These are phyloP conservation scores for Coemansia sp. DNA, from an alignment of 192 early-diverging fungal species.

Conservation along the genomic window DNA sequence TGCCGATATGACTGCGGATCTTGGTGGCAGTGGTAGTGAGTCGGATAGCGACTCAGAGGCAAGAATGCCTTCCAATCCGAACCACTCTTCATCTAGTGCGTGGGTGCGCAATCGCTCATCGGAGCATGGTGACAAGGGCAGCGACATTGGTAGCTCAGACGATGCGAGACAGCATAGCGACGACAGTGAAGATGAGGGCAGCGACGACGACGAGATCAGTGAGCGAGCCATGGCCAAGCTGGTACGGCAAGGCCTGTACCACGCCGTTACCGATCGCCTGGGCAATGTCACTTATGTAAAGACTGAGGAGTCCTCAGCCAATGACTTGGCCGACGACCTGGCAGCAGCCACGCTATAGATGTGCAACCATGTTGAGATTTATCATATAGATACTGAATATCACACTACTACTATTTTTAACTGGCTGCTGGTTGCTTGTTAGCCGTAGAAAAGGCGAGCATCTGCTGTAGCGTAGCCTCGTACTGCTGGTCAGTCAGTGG, in stretches of 20 bases:
- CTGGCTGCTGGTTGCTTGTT: slow-evolving; percentile 8
- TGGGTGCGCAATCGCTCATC: background rate
- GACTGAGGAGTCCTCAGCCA: background rate
- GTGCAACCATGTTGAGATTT: background rate
- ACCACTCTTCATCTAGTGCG: slow-evolving; percentile 8
- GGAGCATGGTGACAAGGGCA: slow-evolving; percentile 7
- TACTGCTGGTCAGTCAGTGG: slow-evolving; percentile 46
- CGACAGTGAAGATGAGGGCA: slow-evolving; percentile 21
- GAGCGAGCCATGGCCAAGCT: slow-evolving; percentile 38
- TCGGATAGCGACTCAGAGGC: background rate
- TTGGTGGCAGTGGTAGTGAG: background rate
- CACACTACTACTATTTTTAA: background rate
- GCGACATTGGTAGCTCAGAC: slow-evolving; percentile 8
- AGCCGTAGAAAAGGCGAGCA: slow-evolving; percentile 12
- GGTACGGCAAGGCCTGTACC: slow-evolving; percentile 41
- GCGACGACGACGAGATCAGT: slow-evolving; percentile 19
- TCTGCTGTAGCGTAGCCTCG: slow-evolving; percentile 35
- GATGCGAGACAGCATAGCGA: slow-evolving; percentile 9
- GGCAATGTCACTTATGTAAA: slow-evolving; percentile 47
- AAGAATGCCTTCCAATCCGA: slow-evolving; percentile 16
- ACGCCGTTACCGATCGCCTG: slow-evolving; percentile 34
- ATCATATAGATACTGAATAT: background rate
- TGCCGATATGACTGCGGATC: slow-evolving; percentile 16
- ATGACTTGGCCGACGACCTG: slow-evolving; percentile 14
- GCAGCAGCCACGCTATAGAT: background rate